Conservation (phyloP, 495 filamentous ascomycete species). For the Xylaria curta region DNA sequence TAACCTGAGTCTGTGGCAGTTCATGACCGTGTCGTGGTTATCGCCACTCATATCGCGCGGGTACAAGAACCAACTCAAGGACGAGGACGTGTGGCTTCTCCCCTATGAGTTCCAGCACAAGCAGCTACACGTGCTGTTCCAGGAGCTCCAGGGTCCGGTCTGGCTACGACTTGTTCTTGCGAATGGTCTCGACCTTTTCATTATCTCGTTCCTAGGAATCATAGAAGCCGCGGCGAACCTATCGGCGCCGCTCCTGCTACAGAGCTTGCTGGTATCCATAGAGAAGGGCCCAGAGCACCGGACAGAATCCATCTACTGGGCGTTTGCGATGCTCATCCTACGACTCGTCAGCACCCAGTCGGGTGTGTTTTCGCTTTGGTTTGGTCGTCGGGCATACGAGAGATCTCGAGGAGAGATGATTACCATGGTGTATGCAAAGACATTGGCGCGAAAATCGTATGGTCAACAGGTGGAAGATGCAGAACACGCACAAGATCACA, state of each 20-base stretch:
- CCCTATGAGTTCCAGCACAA: slow-evolving; percentile 78
- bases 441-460: slow-evolving; percentile 74
- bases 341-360: slow-evolving; percentile 69
- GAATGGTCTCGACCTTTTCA: slow-evolving; percentile 76
- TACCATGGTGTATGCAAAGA: slow-evolving; percentile 88
- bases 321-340: slow-evolving; percentile 63
- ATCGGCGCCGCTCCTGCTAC: slow-evolving; percentile 70
- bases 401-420: slow-evolving; percentile 83
- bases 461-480: slow-evolving; percentile 34
- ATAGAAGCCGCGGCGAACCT: slow-evolving; percentile 69
- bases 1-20: slow-evolving; percentile 78
- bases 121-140: slow-evolving; percentile 72
- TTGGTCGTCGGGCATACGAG: slow-evolving; percentile 75
- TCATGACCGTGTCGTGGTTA: slow-evolving; percentile 85
- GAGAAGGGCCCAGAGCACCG: slow-evolving; percentile 55
- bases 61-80: slow-evolving; percentile 66
- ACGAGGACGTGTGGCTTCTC: slow-evolving; percentile 80
- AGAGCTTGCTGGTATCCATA: slow-evolving; percentile 73
- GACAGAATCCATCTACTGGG: slow-evolving; percentile 68
- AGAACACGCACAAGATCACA: slow-evolving; percentile 23
- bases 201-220: slow-evolving; percentile 65
- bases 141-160: slow-evolving; percentile 73
- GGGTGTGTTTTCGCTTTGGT: slow-evolving; percentile 75
- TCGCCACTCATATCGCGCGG: slow-evolving; percentile 70
- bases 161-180: slow-evolving; percentile 70